Base-by-base conservation (phyloP, 2,329 filamentous ascomycete genomes). In the Emmonsiellopsis sp. region DNA sequence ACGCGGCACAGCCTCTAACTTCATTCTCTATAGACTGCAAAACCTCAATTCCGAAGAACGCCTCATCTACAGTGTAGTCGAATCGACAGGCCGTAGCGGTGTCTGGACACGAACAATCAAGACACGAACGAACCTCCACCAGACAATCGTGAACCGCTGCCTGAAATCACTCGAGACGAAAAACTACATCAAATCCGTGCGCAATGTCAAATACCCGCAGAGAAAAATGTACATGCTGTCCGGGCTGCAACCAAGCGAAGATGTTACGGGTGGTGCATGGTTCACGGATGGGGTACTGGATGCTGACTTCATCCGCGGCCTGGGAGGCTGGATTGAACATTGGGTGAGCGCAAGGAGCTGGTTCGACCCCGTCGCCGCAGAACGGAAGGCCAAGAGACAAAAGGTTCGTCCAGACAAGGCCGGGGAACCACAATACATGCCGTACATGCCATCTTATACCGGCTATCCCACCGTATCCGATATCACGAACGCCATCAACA, bases 151-250 rank as follows among this genome's bases (percentile, higher is more conserved):
- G 62, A 87, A 87, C 62, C 86, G 86, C 62, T 84, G 84, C 32
- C 78, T 97, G 61, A 95, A 94, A 74, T 83, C 85, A 57, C 83
- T 98, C 57, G 87, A 94, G 69, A 74, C 78, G 40, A 91, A 89
- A 67, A 83, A 84, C 37, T 83, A 94, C 66, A 90, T 98, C 68
- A 87, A 87, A 63, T 83, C 85, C 54, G 90, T 97, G 73, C 93
- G 92, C 73, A 93, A 86, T 69, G 90, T 95, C 71, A 90, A 95
- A 72, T 85, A 87, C 65, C 88, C 89, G 32, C 87, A 85, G 60
- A 87, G 93, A 67, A 95, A 95, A 73, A 95, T 95, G 80, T 98
- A 93, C 77, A 95, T 98, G 79, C 85, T 95, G 64, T 83, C 85
- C 52, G 85, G 85, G 57, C 80, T 98, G 56, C 82, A 84, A 9